These are phyloP conservation scores for Astrocystis sublimbata DNA, from an alignment of 495 filamentous ascomycete genomes.

Conservation along the genomic window DNA sequence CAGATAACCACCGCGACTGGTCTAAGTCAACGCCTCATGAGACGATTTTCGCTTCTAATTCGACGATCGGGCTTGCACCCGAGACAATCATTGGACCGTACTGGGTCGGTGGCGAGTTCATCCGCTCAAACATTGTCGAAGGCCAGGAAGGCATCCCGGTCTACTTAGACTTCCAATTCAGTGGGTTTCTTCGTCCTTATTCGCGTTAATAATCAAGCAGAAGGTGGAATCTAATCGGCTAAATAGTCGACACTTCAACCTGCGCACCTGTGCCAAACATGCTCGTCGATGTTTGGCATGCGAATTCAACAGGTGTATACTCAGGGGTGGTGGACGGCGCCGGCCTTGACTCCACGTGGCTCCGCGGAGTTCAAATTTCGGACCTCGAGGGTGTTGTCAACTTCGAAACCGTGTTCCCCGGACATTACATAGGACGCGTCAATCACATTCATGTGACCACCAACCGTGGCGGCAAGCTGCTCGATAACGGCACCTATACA, in stretches of 20 bases:
- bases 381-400: constrained; percentile 51
- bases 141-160: constrained; percentile 51
- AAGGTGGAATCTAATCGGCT: neutral
- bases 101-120: constrained; percentile 29
- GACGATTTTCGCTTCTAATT: constrained; percentile 42
- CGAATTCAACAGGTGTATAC: constrained; percentile 56
- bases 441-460: constrained; percentile 43
- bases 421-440: constrained; percentile 49
- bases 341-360: constrained; percentile 45
- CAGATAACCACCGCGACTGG: constrained; percentile 24
- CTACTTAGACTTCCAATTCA: constrained; percentile 55
- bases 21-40: constrained; percentile 38
- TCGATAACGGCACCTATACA: constrained; percentile 46
- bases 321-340: constrained; percentile 42
- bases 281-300: constrained; percentile 55
- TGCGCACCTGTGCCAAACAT: constrained; percentile 52
- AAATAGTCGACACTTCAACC: constrained; percentile 45
- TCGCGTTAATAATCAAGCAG: too few relatives aligned
- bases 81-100: constrained; percentile 33
- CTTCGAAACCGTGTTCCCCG: constrained; percentile 56
- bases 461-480: constrained; percentile 41
- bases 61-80: constrained; percentile 27
- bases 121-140: constrained; percentile 52
- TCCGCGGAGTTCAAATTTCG: constrained; percentile 53
- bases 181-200: neutral